Conservation (phyloP, 352 stramenopile genomes). For the Hyaloperonospora arabidopsidis region DNA sequence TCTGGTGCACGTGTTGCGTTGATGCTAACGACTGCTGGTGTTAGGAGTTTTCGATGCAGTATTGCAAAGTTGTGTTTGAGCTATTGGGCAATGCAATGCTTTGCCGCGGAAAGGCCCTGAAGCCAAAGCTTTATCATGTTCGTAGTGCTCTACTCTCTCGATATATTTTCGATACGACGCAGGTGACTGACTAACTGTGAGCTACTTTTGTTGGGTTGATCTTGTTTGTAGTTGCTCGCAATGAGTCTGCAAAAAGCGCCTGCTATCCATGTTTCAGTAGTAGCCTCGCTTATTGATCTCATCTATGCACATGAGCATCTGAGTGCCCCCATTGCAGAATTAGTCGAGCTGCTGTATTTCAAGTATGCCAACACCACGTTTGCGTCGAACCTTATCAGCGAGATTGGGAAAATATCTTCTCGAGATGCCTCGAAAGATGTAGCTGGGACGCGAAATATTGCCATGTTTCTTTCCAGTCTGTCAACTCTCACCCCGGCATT, state of each 20-base stretch:
- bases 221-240: slow-evolving; percentile 41
- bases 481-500: slow-evolving; percentile 55
- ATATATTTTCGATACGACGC: not conserved
- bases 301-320: slow-evolving; percentile 70
- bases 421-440: slow-evolving; percentile 64
- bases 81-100: slow-evolving; percentile 57
- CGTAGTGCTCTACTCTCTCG: not conserved
- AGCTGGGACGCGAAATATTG: slow-evolving; percentile 64
- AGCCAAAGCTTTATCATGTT: slow-evolving; percentile 65
- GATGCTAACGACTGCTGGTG: not conserved
- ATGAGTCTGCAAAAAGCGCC: slow-evolving; percentile 53
- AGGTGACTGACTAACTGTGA: not conserved
- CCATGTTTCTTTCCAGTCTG: slow-evolving; percentile 58
- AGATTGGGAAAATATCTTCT: slow-evolving; percentile 68
- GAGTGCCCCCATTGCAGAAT: slow-evolving; percentile 45
- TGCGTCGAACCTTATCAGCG: slow-evolving; percentile 61
- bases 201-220: not conserved
- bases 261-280: slow-evolving; percentile 59
- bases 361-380: slow-evolving; percentile 59
- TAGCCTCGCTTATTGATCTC: slow-evolving; percentile 62
- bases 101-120: slow-evolving; percentile 52
- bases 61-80: slow-evolving; percentile 62
- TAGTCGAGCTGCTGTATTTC: slow-evolving; percentile 54
- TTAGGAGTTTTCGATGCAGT: slow-evolving; percentile 71
- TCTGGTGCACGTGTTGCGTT: not conserved